phyloP scores from a whole-genome alignment of 192 early-diverging fungal genomes.

The Coemansia sp. region DNA sequence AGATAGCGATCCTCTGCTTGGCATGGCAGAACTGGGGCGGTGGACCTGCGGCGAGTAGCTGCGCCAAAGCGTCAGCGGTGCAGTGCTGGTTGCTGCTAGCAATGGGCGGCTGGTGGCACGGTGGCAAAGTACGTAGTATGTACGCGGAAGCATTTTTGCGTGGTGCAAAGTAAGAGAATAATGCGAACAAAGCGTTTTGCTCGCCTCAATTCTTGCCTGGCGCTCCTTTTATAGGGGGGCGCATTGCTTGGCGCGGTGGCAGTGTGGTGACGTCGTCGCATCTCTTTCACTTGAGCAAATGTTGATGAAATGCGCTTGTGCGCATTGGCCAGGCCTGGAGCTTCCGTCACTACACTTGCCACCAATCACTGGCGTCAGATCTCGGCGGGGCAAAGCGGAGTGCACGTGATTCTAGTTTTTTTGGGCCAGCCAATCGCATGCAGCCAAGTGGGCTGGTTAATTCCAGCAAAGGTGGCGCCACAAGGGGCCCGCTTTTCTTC shows the following conservation, averaged over 20 bases:
- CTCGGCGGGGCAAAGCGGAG: not conserved
- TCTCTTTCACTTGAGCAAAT: not conserved
- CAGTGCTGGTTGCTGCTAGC: conserved; percentile 6
- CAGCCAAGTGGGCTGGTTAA: conserved; percentile 21
- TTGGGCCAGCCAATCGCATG: conserved; percentile 21
- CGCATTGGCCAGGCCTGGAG: not conserved
- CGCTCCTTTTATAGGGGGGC: no score
- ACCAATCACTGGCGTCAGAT: not conserved
- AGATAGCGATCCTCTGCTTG: not conserved
- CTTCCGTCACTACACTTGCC: not conserved
- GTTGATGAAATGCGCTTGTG: not conserved
- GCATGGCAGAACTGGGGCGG: not conserved
- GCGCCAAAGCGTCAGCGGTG: conserved; percentile 17
- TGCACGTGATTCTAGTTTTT: conserved; percentile 4
- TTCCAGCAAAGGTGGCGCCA: no score
- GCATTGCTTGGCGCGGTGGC: not conserved
- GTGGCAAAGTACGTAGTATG: not conserved
- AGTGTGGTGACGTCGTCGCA: not conserved
- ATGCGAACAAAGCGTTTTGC: no score
- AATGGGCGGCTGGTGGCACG: conserved; percentile 1
- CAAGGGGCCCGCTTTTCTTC: no score
- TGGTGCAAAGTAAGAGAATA: no score
- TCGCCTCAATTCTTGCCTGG: no score
- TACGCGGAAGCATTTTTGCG: not conserved
- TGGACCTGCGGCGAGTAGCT: conserved; percentile 17